A percentile compares a stretch with the other conserved stretches of the same genome.
phyloP scores from a whole-genome alignment of 2,329 filamentous ascomycete genomes.

The Aureobasidium lini region DNA sequence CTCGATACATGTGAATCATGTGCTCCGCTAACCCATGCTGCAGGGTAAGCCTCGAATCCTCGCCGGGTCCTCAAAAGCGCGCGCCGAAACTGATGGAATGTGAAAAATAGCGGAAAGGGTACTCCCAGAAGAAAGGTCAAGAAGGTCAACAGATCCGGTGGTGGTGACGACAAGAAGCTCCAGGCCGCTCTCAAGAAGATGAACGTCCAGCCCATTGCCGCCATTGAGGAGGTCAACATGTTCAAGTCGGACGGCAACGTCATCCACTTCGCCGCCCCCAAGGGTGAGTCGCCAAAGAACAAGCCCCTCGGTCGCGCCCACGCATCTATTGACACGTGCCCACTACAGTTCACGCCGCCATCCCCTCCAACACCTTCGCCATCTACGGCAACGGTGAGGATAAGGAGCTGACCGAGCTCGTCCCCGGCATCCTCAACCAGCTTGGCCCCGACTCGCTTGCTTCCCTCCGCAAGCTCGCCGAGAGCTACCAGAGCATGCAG shows the following conservation, averaged over 20 bases:
- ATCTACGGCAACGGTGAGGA: slow-evolving; percentile 99
- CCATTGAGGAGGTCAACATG: slow-evolving; percentile 99
- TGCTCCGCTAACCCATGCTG: slow-evolving; percentile 20
- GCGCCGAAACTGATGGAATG: slow-evolving; percentile 18
- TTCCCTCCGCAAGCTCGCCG: slow-evolving; percentile 93
- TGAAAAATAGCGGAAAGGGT: slow-evolving; percentile 72
- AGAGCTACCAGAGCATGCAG: slow-evolving; percentile 99
- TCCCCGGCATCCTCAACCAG: slow-evolving; percentile 99
- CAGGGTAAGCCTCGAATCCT: slow-evolving; percentile 26
- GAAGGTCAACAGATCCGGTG: slow-evolving; percentile 88
- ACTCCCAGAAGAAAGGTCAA: slow-evolving; percentile 97
- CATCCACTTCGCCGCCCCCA: slow-evolving; percentile 96
- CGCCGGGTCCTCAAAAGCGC: background rate
- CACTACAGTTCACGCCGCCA: slow-evolving; percentile 81
- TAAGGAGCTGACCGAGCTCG: slow-evolving; percentile 99
- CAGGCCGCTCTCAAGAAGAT: slow-evolving; percentile 97
- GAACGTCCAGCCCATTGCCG: slow-evolving; percentile 98
- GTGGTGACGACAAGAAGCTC: slow-evolving; percentile 99
- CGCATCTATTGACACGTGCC: slow-evolving; percentile 12
- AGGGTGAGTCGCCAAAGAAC: slow-evolving; percentile 58
- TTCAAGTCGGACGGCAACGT: slow-evolving; percentile 99
- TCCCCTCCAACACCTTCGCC: slow-evolving; percentile 98
- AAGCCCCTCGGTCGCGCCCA: background rate
- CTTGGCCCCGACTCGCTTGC: slow-evolving; percentile 96
- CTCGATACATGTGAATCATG: background rate